Evolutionary conservation across 768 basidiomycete species (phyloP).

Genomic region (Suillus subaureus): DNA sequence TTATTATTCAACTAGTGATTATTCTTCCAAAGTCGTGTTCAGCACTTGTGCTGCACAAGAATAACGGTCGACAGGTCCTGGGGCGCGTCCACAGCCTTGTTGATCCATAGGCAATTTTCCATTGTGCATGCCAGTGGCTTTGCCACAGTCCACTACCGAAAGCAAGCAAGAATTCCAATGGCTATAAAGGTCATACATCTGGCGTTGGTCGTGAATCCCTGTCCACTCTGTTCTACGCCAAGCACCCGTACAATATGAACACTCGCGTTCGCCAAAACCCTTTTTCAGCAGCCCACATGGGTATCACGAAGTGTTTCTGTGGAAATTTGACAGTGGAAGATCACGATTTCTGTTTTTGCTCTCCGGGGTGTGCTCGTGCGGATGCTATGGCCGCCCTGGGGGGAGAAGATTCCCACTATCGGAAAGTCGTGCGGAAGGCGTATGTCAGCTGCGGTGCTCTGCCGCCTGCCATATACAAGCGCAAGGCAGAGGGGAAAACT

Average conservation of each 20-base stretch:
- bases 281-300: not conserved
- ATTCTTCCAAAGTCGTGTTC: not conserved
- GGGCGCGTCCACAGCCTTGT: not conserved
- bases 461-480: not conserved
- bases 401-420: conserved; percentile 8
- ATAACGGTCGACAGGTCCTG: not conserved
- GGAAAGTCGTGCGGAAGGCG: conserved; percentile 5
- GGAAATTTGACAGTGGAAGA: conserved; percentile 2
- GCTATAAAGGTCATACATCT: conserved; percentile 5
- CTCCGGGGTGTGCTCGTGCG: conserved; percentile 6
- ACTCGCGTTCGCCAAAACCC: not conserved
- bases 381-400: conserved; percentile 1
- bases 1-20: not conserved
- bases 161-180: not conserved
- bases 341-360: conserved; percentile 11
- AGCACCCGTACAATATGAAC: not conserved
- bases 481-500: not conserved
- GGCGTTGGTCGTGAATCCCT: not conserved
- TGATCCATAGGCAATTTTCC: not conserved
- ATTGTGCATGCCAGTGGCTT: not conserved
- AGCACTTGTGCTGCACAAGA: not conserved
- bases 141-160: not conserved
- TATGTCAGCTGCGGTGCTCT: not conserved
- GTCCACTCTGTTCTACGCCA: not conserved
- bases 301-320: conserved; percentile 3